These are phyloP conservation scores for Metarhizium anisopliae DNA, from an alignment of 2,329 filamentous ascomycete species.

Conservation along the genomic window DNA sequence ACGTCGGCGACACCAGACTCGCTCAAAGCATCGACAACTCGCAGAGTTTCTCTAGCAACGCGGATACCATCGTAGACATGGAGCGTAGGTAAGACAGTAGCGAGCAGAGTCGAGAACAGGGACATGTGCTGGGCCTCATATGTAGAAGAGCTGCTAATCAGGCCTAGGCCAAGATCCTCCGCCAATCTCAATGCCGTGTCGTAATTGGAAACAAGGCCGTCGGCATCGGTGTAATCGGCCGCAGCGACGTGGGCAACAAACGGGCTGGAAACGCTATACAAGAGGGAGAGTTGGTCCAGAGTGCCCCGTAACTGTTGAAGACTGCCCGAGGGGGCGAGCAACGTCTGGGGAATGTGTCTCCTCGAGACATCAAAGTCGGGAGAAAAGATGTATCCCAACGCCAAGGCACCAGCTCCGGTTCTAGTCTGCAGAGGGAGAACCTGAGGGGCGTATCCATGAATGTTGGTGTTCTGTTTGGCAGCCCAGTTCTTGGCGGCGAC, in stretches of 20 bases:
- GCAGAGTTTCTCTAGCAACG: constrained; percentile 71
- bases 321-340: constrained; percentile 78
- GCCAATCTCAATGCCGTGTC: constrained; percentile 68
- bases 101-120: constrained; percentile 74
- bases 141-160: constrained; percentile 76
- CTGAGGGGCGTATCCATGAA: constrained; percentile 69
- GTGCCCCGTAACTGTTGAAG: constrained; percentile 72
- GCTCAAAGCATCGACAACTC: constrained; percentile 74
- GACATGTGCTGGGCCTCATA: constrained; percentile 96
- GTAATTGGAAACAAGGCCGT: constrained; percentile 81
- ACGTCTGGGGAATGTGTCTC: constrained; percentile 82
- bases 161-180: constrained; percentile 81
- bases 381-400: constrained; percentile 95
- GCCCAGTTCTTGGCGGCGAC: constrained; percentile 74
- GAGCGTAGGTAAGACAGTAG: constrained; percentile 69
- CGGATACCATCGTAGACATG: constrained; percentile 85
- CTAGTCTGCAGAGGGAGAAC: constrained; percentile 79
- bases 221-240: constrained; percentile 64
- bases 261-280: constrained; percentile 87
- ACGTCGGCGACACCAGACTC: constrained; percentile 58
- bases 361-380: constrained; percentile 91
- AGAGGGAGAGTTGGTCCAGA: constrained; percentile 81
- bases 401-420: constrained; percentile 80
- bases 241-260: constrained; percentile 90
- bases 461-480: constrained; percentile 61